A percentile compares a stretch with the other conserved stretches of the same genome.
These are phyloP conservation scores for Arabis hirsuta DNA, from an alignment of 345 rosid genomes.

Conservation along the genomic window DNA sequence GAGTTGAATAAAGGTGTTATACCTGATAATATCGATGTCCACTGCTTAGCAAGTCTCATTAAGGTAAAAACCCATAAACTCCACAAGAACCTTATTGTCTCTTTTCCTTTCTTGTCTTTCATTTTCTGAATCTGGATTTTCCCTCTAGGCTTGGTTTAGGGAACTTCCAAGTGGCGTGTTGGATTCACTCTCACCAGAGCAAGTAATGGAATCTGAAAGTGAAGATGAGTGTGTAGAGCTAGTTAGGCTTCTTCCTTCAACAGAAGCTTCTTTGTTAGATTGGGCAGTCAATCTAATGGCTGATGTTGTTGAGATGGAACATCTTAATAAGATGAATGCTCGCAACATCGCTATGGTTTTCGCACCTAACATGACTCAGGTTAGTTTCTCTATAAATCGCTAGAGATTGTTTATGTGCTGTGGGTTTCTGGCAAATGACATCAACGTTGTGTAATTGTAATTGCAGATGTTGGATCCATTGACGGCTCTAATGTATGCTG, in stretches of 20 bases:
- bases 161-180: slow-evolving; percentile 93
- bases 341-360: slow-evolving; percentile 96
- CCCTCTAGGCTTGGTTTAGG: slow-evolving; percentile 93
- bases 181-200: slow-evolving; percentile 85
- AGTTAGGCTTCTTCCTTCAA: slow-evolving; percentile 80
- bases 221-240: slow-evolving; percentile 91
- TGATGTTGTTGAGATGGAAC: slow-evolving; percentile 86
- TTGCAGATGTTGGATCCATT: slow-evolving; percentile 97
- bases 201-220: slow-evolving; percentile 83
- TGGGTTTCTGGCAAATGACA: slow-evolving; percentile 12
- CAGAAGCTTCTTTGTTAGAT: slow-evolving; percentile 85
- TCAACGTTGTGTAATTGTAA: background rate
- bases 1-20: slow-evolving; percentile 83
- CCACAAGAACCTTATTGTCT: background rate
- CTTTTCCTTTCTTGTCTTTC: background rate
- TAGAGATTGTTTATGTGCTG: background rate
- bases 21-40: slow-evolving; percentile 78
- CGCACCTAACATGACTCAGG: slow-evolving; percentile 99
- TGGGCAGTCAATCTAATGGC: slow-evolving; percentile 98
- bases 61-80: slow-evolving; percentile 55
- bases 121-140: background rate
- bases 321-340: slow-evolving; percentile 94
- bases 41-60: slow-evolving; percentile 96
- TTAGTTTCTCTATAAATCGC: slow-evolving; percentile 40
- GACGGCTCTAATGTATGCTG: slow-evolving; percentile 95